Evolutionary conservation across 305 asterid genomes (phyloP).

Genomic region (Solanum hybrid): DNA sequence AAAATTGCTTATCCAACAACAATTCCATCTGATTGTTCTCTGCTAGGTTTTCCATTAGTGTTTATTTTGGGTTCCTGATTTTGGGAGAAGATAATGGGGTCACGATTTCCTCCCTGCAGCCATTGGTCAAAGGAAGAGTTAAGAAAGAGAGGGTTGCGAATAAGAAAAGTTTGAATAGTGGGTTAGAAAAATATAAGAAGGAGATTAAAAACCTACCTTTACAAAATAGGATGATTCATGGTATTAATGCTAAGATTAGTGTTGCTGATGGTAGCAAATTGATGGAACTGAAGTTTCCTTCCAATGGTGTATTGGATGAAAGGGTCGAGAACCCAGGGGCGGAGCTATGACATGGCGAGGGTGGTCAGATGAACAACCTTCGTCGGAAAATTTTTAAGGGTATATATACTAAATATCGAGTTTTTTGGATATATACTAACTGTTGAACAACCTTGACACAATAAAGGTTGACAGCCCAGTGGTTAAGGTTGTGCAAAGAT

Average conservation of each 20-base stretch:
- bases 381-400: too few species aligned
- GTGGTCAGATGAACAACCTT: too few species aligned
- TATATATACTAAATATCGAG: too few species aligned
- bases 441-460: too few species aligned
- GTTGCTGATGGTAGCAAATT: slow-evolving; percentile 14
- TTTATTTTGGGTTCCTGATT: slow-evolving; percentile 46
- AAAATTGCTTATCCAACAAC: too few species aligned
- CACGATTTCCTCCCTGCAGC: slow-evolving; percentile 40
- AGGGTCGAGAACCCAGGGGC: too few species aligned
- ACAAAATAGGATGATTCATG: slow-evolving; percentile 26
- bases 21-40: slow-evolving; percentile 31
- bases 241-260: slow-evolving; percentile 16
- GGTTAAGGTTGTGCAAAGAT: too few species aligned
- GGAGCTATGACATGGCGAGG: too few species aligned
- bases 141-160: slow-evolving; percentile 29
- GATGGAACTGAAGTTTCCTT: slow-evolving; percentile 14
- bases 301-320: slow-evolving; percentile 4
- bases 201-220: slow-evolving; percentile 20
- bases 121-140: slow-evolving; percentile 47
- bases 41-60: slow-evolving; percentile 43
- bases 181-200: neutral
- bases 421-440: too few species aligned
- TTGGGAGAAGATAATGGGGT: slow-evolving; percentile 83
- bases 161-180: slow-evolving; percentile 10
- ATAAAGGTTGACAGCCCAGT: too few species aligned